Conservation (phyloP, 768 basidiomycete species). For the Chalciporus pseudorubinellus region DNA sequence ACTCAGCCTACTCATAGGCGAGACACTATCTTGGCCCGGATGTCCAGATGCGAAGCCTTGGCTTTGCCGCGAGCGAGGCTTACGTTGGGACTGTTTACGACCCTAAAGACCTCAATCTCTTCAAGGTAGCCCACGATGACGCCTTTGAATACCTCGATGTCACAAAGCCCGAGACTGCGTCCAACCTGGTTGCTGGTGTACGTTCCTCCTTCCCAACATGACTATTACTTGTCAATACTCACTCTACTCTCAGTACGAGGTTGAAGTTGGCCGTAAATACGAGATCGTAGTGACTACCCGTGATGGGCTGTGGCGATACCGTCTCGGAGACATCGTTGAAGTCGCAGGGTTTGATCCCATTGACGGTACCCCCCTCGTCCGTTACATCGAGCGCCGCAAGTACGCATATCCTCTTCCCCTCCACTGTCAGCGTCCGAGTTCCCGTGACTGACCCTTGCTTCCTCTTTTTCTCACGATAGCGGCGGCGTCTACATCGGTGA, state of each 20-base stretch:
- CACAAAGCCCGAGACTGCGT: slow-evolving; percentile 8
- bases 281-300: slow-evolving; percentile 20
- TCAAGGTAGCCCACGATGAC: slow-evolving; percentile 16
- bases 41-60: slow-evolving; percentile 14
- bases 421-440: neutral
- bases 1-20: neutral
- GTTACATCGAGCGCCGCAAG: slow-evolving; percentile 21
- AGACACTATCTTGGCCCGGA: slow-evolving; percentile 12
- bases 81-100: slow-evolving; percentile 15
- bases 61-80: slow-evolving; percentile 17
- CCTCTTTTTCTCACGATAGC: neutral
- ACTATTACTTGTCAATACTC: too few species aligned
- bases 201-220: too few species aligned
- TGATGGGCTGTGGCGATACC: slow-evolving; percentile 25
- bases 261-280: slow-evolving; percentile 13
- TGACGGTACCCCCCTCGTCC: slow-evolving; percentile 20
- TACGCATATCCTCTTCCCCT: neutral
- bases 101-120: slow-evolving; percentile 8
- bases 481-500: slow-evolving; percentile 1
- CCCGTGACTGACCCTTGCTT: neutral
- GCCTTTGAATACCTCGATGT: slow-evolving; percentile 21
- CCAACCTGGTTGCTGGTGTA: slow-evolving; percentile 10
- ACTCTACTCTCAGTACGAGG: slow-evolving; percentile 2
- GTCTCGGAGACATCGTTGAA: slow-evolving; percentile 22
- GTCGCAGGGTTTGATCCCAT: slow-evolving; percentile 14